A percentile compares a stretch with the other conserved stretches of the same genome.
These are phyloP conservation scores for Tolypocladium paradoxum DNA, from an alignment of 2,329 filamentous ascomycete genomes.

Conservation along the genomic window DNA sequence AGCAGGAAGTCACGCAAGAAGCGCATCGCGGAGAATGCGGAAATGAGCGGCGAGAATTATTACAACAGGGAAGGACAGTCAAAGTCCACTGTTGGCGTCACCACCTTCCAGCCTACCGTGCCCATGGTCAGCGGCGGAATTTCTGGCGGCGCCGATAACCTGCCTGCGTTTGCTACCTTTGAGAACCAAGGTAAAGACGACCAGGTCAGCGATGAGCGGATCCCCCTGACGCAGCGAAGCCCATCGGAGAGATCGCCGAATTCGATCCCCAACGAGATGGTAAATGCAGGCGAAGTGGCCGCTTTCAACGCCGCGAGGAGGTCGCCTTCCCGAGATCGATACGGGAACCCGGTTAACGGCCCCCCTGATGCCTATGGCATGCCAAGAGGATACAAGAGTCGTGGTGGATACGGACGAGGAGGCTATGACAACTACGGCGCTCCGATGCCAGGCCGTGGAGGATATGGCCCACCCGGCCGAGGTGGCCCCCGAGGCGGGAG, in stretches of 20 bases:
- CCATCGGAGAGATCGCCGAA: slow-evolving; percentile 47
- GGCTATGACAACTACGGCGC: slow-evolving; percentile 36
- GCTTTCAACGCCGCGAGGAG: slow-evolving; percentile 23
- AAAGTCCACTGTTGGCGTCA: slow-evolving; percentile 30
- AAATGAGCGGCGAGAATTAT: slow-evolving; percentile 93
- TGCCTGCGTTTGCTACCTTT: slow-evolving; percentile 51
- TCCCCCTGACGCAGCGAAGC: slow-evolving; percentile 57
- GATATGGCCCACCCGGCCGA: slow-evolving; percentile 25
- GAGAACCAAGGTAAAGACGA: slow-evolving; percentile 56
- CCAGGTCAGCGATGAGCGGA: slow-evolving; percentile 55
- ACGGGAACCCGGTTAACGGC: slow-evolving; percentile 46
- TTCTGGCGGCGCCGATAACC: slow-evolving; percentile 33
- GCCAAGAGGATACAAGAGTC: slow-evolving; percentile 36
- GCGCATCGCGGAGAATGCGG: slow-evolving; percentile 84
- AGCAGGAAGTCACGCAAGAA: slow-evolving; percentile 88
- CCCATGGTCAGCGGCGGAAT: slow-evolving; percentile 46
- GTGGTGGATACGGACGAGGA: slow-evolving; percentile 38
- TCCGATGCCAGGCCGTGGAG: slow-evolving; percentile 28
- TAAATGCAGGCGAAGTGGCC: slow-evolving; percentile 20
- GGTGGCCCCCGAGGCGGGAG: slow-evolving; percentile 27
- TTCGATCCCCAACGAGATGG: slow-evolving; percentile 28
- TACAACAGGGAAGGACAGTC: slow-evolving; percentile 60
- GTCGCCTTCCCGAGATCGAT: slow-evolving; percentile 47
- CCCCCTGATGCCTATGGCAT: slow-evolving; percentile 33
- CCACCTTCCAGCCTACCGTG: slow-evolving; percentile 43